Evolutionary conservation across 306 rosid genomes (phyloP).

Genomic region (Canavalia ensiformis): DNA sequence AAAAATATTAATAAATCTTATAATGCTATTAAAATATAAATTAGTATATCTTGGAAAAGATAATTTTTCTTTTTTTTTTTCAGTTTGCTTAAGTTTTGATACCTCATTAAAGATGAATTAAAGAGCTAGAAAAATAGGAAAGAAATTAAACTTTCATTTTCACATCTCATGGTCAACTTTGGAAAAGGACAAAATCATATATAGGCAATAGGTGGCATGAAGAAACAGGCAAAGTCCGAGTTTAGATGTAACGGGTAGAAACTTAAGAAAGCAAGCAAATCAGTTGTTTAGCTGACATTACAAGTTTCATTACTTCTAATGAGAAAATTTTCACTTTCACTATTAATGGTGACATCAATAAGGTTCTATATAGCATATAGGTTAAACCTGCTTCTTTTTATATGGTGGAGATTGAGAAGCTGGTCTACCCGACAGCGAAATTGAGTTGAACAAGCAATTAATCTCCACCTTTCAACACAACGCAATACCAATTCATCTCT

Average conservation of each 20-base stretch:
- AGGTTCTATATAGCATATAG: conserved; percentile 43
- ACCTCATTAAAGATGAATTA: background rate
- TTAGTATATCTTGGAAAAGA: no score
- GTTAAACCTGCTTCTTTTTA: conserved; percentile 47
- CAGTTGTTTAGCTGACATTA: conserved; percentile 79
- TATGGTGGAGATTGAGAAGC: conserved; percentile 38
- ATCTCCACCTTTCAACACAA: conserved; percentile 36
- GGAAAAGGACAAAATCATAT: conserved; percentile 32
- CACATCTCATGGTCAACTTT: background rate
- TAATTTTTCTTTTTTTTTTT: background rate
- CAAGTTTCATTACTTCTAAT: conserved; percentile 47
- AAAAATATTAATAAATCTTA: background rate
- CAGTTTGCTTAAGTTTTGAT: background rate
- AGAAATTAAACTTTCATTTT: background rate
- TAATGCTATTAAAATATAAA: background rate
- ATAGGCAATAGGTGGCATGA: conserved; percentile 52
- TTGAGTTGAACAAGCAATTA: conserved; percentile 67
- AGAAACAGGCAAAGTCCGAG: conserved; percentile 66
- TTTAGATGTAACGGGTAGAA: conserved; percentile 84
- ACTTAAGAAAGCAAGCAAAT: conserved; percentile 70
- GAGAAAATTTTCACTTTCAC: conserved; percentile 36
- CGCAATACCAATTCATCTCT: background rate
- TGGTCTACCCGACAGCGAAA: conserved; percentile 72
- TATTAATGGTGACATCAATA: conserved; percentile 59
- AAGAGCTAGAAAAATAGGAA: background rate